A percentile compares a stretch with the other conserved stretches of the same genome.
These are phyloP conservation scores for Gracilaria gracilis DNA, from an alignment of 23 red algal genomes.

Conservation along the genomic window DNA sequence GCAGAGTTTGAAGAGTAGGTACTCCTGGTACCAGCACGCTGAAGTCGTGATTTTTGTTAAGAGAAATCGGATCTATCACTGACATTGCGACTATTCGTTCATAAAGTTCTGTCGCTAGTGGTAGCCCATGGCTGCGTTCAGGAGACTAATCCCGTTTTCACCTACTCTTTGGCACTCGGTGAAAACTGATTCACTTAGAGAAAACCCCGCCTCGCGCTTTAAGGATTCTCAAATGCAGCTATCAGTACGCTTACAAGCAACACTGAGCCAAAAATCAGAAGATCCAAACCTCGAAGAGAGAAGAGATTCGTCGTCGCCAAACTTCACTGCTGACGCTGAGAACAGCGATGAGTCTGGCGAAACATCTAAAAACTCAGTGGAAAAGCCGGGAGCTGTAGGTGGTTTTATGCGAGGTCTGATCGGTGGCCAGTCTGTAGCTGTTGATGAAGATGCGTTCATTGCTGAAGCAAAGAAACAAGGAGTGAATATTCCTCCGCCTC, in stretches of 20 bases:
- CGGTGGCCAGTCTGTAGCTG: slow-evolving; percentile 81
- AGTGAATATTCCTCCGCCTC: slow-evolving; percentile 61
- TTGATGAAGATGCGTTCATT: slow-evolving; percentile 83
- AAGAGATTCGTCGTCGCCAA: not conserved
- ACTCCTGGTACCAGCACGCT: too few species aligned
- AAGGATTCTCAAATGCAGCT: not conserved
- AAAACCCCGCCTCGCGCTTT: not conserved
- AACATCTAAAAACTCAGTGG: not conserved
- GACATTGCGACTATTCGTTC: not conserved
- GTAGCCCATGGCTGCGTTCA: slow-evolving; percentile 18
- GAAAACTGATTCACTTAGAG: not conserved
- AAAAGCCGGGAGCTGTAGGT: slow-evolving; percentile 74
- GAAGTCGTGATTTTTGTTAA: not conserved
- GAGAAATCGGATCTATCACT: not conserved
- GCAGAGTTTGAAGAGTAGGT: too few species aligned
- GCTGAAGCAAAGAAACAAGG: slow-evolving; percentile 85
- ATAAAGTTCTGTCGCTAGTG: not conserved
- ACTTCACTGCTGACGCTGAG: not conserved
- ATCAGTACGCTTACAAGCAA: slow-evolving; percentile 1
- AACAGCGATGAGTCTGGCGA: not conserved
- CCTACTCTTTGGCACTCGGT: not conserved
- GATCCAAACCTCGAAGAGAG: slow-evolving; percentile 2
- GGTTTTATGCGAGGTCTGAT: slow-evolving; percentile 93
- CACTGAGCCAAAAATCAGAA: slow-evolving; percentile 31
- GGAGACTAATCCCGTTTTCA: not conserved